Evolutionary conservation across 345 rosid species (phyloP).

Genomic region (Eucalyptus paniculata): DNA sequence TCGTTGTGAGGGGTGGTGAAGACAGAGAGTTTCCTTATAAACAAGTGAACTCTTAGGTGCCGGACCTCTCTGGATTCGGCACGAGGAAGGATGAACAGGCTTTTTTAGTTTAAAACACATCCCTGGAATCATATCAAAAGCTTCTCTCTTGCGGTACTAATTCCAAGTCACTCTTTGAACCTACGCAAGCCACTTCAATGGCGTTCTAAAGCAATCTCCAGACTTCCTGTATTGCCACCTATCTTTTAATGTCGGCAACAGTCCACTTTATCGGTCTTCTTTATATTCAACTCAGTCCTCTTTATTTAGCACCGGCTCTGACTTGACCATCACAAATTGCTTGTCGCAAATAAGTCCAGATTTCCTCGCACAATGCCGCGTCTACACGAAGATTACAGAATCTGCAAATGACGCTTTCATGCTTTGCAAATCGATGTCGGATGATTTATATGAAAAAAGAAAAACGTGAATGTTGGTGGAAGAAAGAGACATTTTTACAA

Average conservation of each 20-base stretch:
- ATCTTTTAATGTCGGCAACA: not conserved
- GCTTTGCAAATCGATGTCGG: not conserved
- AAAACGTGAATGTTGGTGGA: not conserved
- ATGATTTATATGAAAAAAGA: not conserved
- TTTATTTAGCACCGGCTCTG: not conserved
- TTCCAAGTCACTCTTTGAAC: not conserved
- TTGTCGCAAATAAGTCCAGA: not conserved
- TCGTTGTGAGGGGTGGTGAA: not conserved
- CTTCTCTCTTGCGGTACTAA: not conserved
- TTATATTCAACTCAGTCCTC: not conserved
- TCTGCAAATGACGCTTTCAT: not conserved
- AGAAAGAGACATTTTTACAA: not conserved
- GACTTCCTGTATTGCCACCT: not conserved
- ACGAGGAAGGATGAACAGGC: not conserved
- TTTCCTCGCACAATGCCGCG: not conserved
- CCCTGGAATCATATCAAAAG: not conserved
- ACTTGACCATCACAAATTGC: not conserved
- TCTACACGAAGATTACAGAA: not conserved
- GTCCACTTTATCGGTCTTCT: not conserved
- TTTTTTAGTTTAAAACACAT: not conserved
- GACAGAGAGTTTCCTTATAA: not conserved
- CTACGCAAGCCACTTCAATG: not conserved
- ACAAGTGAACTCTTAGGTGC: not conserved
- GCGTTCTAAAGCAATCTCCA: not conserved
- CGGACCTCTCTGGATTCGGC: not conserved